phyloP scores from a whole-genome alignment of 306 rosid genomes.

The Alnus rubra region DNA sequence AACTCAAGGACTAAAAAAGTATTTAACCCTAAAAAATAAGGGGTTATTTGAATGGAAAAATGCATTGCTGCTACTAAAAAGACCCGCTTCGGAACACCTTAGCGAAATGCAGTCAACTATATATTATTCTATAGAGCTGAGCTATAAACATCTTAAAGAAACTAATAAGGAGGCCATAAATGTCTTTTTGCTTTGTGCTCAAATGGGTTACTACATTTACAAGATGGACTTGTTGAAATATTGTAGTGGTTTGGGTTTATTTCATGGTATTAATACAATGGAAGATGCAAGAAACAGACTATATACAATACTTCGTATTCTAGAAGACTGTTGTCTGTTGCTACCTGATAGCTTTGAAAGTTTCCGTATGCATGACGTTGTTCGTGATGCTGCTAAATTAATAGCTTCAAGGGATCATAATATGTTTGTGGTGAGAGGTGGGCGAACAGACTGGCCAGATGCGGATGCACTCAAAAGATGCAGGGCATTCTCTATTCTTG shows the following conservation, averaged over 20 bases:
- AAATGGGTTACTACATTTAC: neutral
- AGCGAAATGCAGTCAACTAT: neutral
- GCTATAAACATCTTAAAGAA: slow-evolving; percentile 24
- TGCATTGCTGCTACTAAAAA: neutral
- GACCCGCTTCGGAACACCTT: neutral
- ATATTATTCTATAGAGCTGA: slow-evolving; percentile 26
- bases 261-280: neutral
- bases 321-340: slow-evolving; percentile 3
- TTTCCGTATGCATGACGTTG: neutral
- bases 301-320: neutral
- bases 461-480: neutral
- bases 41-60: neutral
- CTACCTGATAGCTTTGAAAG: neutral
- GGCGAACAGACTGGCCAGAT: neutral
- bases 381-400: neutral
- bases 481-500: rapidly evolving
- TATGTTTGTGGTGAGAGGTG: neutral
- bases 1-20: no score
- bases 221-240: slow-evolving; percentile 6
- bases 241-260: slow-evolving; percentile 23
- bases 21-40: neutral
- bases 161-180: slow-evolving; percentile 8
- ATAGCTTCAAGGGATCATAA: neutral
- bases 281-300: slow-evolving; percentile 4
- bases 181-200: slow-evolving; percentile 35